phyloP scores from a whole-genome alignment of 345 rosid species.

The Hibiscus syriacus region DNA sequence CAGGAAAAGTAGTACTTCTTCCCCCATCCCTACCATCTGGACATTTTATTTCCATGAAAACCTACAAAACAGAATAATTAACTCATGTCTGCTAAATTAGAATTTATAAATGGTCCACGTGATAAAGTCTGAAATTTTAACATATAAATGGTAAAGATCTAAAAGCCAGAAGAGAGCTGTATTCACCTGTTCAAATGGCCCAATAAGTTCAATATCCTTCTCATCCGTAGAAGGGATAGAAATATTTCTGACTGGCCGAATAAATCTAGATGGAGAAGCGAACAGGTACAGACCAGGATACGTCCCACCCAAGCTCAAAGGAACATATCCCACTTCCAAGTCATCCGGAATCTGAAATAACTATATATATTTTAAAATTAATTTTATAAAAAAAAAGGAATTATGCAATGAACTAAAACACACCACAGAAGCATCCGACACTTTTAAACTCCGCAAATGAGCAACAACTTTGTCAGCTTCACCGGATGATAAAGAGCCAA shows the following conservation, averaged over 20 bases:
- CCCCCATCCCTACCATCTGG: constrained; percentile 97
- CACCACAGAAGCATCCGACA: constrained; percentile 68
- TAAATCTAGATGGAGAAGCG: constrained; percentile 83
- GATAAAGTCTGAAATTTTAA: too few species aligned
- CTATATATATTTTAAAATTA: background rate
- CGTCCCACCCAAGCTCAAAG: constrained; percentile 85
- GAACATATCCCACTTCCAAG: constrained; percentile 93
- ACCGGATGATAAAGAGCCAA: constrained; percentile 55
- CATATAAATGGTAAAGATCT: background rate
- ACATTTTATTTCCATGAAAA: constrained; percentile 95
- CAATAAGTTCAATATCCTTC: constrained; percentile 62
- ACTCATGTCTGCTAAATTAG: constrained; percentile 8
- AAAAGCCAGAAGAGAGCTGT: background rate
- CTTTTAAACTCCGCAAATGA: constrained; percentile 77
- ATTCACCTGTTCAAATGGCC: constrained; percentile 97
- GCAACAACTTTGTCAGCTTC: constrained; percentile 59
- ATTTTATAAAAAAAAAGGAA: background rate
- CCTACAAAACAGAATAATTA: constrained; percentile 47
- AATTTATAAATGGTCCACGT: too few species aligned
- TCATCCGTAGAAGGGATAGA: constrained; percentile 33
- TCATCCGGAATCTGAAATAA: constrained; percentile 76
- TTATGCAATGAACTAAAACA: constrained; percentile 11
- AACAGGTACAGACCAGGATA: constrained; percentile 84
- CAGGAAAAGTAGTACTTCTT: constrained; percentile 55
- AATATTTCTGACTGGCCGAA: constrained; percentile 76